phyloP scores from a whole-genome alignment of 2,329 filamentous ascomycete genomes.

The Curvularia lunata region DNA sequence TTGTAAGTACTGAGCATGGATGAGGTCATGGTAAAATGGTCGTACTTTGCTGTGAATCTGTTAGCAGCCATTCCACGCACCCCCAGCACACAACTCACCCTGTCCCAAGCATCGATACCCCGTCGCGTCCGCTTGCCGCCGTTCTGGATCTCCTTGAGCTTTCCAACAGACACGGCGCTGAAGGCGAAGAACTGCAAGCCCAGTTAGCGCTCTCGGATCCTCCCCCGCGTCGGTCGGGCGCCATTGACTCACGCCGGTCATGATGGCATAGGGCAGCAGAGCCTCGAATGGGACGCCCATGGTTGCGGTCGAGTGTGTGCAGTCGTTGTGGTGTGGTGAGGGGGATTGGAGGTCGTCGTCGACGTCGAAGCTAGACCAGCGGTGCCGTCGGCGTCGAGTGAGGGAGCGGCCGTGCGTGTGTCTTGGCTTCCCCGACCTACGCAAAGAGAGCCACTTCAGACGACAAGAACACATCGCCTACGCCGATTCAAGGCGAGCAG shows the following conservation, averaged over 20 bases:
- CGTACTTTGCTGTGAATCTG: constrained; percentile 60
- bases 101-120: constrained; percentile 69
- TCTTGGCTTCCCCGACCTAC: constrained; percentile 29
- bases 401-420: constrained; percentile 19
- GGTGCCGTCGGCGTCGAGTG: constrained; percentile 26
- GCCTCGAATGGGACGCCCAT: constrained; percentile 74
- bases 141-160: constrained; percentile 66
- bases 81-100: constrained; percentile 54
- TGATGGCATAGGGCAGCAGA: constrained; percentile 68
- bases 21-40: constrained; percentile 42
- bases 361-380: constrained; percentile 17
- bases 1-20: constrained; percentile 34
- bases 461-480: constrained; percentile 34
- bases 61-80: constrained; percentile 48
- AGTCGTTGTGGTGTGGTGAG: constrained; percentile 30
- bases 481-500: constrained; percentile 34
- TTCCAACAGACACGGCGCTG: constrained; percentile 63
- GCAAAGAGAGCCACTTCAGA: constrained; percentile 38
- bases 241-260: constrained; percentile 61
- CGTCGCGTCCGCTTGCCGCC: constrained; percentile 67
- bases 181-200: constrained; percentile 64
- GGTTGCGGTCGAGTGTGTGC: constrained; percentile 42
- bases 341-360: constrained; percentile 16
- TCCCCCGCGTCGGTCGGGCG: constrained; percentile 13
- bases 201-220: constrained; percentile 26